Conservation (phyloP, 176 grass and related monocot species). For the Carex cristatella region DNA sequence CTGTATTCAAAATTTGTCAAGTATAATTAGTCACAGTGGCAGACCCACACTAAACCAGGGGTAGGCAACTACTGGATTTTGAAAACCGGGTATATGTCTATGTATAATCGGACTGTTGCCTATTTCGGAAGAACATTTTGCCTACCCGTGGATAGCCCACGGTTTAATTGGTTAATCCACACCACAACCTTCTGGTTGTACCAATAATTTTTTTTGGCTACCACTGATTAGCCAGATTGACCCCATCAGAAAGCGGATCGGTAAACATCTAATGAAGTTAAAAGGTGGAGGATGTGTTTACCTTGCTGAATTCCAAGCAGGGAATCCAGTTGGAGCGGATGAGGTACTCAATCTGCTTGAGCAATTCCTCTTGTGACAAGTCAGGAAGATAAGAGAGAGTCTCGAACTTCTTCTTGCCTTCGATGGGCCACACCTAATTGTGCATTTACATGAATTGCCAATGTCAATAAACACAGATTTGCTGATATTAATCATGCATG, state of each 20-base stretch:
- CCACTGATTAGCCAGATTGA: background rate
- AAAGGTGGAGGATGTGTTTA: background rate
- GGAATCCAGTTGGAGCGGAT: slow-evolving; percentile 29
- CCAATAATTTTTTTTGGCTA: too few species aligned
- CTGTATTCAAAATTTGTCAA: background rate
- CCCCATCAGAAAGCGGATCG: background rate
- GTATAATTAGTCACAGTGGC: background rate
- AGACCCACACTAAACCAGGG: too few species aligned
- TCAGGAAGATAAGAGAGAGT: slow-evolving; percentile 36
- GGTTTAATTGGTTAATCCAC: too few species aligned
- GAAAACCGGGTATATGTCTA: too few species aligned
- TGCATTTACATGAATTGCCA: background rate
- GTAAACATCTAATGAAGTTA: background rate
- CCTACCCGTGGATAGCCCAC: too few species aligned
- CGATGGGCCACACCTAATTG: slow-evolving; percentile 33
- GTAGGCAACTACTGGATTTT: too few species aligned
- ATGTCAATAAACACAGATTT: background rate
- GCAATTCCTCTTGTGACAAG: slow-evolving; percentile 14
- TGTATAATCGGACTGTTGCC: too few species aligned
- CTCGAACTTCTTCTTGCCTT: slow-evolving; percentile 38
- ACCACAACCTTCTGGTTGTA: too few species aligned
- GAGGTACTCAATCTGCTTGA: slow-evolving; percentile 42
- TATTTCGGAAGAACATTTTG: too few species aligned
- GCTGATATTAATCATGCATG: background rate
- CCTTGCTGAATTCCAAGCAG: slow-evolving; percentile 40